Evolutionary conservation across 352 stramenopile species (phyloP).

Genomic region (Pythium coloratum): DNA sequence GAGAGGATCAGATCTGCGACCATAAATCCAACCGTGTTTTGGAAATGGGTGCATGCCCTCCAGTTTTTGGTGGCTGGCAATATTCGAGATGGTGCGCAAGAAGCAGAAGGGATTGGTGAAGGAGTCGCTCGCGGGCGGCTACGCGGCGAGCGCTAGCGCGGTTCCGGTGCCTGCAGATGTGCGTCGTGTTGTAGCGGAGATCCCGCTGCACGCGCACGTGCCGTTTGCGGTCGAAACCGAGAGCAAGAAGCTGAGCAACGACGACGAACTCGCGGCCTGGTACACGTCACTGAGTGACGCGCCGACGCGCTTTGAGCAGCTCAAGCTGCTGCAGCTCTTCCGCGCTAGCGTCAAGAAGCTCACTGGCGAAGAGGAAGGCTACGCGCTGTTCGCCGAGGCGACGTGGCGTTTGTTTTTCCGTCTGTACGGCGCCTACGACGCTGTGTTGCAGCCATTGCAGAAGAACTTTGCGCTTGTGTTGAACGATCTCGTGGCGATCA

Average conservation of each 20-base stretch:
- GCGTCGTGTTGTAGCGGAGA: slow-evolving; percentile 22
- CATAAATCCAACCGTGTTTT: not conserved
- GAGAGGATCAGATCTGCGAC: not conserved
- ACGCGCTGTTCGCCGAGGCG: slow-evolving; percentile 32
- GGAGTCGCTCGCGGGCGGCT: slow-evolving; percentile 36
- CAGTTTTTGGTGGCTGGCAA: not conserved
- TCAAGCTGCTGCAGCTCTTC: slow-evolving; percentile 76
- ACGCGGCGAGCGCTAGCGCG: slow-evolving; percentile 7
- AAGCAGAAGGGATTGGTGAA: slow-evolving; percentile 78
- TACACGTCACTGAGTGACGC: slow-evolving; percentile 39
- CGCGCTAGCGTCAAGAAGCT: slow-evolving; percentile 53
- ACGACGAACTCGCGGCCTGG: slow-evolving; percentile 38
- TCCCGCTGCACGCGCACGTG: slow-evolving; percentile 41
- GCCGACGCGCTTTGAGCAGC: slow-evolving; percentile 55
- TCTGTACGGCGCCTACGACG: slow-evolving; percentile 41
- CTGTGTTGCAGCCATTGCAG: slow-evolving; percentile 37
- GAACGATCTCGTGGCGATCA: slow-evolving; percentile 15
- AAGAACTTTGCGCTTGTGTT: slow-evolving; percentile 67
- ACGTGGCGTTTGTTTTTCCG: slow-evolving; percentile 64
- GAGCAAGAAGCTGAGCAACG: slow-evolving; percentile 23
- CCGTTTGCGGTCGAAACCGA: slow-evolving; percentile 33
- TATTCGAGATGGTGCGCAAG: slow-evolving; percentile 65
- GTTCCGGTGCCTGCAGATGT: slow-evolving; percentile 40
- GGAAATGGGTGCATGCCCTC: not conserved
- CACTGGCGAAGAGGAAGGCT: slow-evolving; percentile 21